A percentile compares a stretch with the other conserved stretches of the same genome.
Evolutionary conservation across 2,329 filamentous ascomycete genomes (phyloP).

Genomic region (Chrysosporium queenslandicum): DNA sequence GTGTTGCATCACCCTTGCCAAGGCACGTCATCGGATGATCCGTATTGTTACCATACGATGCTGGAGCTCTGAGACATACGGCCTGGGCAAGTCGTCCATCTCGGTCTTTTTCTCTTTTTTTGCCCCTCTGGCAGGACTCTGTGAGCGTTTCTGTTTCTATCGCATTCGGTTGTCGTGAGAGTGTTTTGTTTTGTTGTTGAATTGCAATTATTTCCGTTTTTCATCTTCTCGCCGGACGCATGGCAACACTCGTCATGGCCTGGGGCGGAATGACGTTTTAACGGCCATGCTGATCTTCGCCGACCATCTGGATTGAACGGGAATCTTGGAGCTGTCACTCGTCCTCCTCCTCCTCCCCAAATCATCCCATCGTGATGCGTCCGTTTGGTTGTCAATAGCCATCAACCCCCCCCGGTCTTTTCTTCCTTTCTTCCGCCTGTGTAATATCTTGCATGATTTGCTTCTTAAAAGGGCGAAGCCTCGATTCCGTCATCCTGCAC

Average conservation of each 20-base stretch:
- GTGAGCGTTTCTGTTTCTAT: not conserved
- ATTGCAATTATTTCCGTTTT: not conserved
- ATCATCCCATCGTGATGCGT: not conserved
- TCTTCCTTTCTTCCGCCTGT: not conserved
- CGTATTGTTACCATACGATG: not conserved
- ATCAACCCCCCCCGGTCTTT: not conserved
- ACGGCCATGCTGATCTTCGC: slow-evolving; percentile 1
- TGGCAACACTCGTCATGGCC: not conserved
- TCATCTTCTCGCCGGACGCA: not conserved
- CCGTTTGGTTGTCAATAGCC: slow-evolving; percentile 7
- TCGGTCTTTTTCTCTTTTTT: not conserved
- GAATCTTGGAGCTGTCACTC: slow-evolving; percentile 4
- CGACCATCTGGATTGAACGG: not conserved
- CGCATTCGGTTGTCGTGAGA: not conserved
- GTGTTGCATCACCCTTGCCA: slow-evolving; percentile 1
- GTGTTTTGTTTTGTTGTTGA: not conserved
- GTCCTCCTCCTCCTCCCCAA: not conserved
- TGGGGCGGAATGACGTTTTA: slow-evolving; percentile 2
- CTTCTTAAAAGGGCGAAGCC: not conserved
- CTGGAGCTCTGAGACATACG: slow-evolving; percentile 7
- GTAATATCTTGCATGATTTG: not conserved
- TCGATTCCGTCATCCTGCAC: slow-evolving; percentile 15
- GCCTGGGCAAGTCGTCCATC: slow-evolving; percentile 3
- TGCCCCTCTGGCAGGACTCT: not conserved
- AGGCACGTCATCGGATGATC: not conserved